Percentiles rank a stretch among this genome's conserved stretches.
Evolutionary conservation across 257 asterid species (phyloP).

Genomic region (Solanum sitiens): DNA sequence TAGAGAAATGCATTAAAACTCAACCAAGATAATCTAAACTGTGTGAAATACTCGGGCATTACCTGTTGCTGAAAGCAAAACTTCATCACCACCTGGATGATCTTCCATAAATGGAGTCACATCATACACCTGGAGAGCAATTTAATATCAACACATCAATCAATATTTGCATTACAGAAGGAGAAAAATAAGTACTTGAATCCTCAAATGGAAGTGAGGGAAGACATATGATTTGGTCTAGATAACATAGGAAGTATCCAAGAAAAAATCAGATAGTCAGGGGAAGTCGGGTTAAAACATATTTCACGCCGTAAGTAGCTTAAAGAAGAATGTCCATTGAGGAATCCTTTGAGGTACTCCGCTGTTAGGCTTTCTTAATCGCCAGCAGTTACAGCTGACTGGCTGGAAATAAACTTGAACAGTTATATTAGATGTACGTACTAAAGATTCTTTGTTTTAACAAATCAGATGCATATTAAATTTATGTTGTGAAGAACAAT

Average conservation of each 20-base stretch:
- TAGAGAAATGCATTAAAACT: background rate
- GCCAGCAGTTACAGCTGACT: background rate
- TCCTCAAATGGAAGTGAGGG: background rate
- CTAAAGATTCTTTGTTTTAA: background rate
- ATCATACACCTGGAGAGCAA: conserved; percentile 9
- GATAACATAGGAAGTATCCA: background rate
- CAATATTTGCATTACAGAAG: background rate
- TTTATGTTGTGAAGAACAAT: background rate
- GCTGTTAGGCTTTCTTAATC: background rate
- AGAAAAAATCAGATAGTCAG: background rate
- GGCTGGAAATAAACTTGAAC: background rate
- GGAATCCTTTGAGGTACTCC: background rate
- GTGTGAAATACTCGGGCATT: background rate
- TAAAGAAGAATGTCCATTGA: background rate
- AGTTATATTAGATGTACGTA: background rate
- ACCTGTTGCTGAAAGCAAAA: conserved; percentile 15
- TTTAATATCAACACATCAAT: background rate
- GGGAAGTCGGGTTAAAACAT: background rate
- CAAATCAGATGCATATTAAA: background rate
- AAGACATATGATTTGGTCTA: background rate
- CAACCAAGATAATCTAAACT: background rate
- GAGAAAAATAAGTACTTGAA: background rate
- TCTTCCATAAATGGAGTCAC: conserved; percentile 13
- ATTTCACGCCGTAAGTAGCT: background rate
- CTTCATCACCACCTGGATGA: conserved; percentile 19